Evolutionary conservation across 2,329 filamentous ascomycete species (phyloP).

Genomic region (Ilyonectria mors-panacis): DNA sequence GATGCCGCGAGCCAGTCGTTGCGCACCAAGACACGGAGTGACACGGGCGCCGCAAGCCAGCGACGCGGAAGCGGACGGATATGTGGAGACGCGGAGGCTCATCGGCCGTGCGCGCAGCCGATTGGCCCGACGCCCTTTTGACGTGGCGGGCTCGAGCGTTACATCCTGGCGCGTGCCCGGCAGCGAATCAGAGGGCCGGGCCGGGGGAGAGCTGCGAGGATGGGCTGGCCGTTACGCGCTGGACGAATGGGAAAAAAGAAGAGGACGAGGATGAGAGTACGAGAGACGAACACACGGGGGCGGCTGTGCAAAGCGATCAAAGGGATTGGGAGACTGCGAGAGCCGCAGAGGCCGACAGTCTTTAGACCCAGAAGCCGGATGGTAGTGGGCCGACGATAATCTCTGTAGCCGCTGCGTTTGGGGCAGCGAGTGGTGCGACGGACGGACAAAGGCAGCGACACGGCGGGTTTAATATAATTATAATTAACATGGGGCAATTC

Average conservation of each 20-base stretch:
- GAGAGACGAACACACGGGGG: constrained; percentile 27
- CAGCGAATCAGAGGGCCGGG: constrained; percentile 38
- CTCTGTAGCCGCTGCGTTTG: constrained; percentile 44
- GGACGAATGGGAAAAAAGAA: background rate
- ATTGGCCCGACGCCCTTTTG: constrained; percentile 29
- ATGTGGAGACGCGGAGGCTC: constrained; percentile 28
- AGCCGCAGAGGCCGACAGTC: constrained; percentile 30
- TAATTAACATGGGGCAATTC: constrained; percentile 20
- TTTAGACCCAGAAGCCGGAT: constrained; percentile 24
- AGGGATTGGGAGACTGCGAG: constrained; percentile 28
- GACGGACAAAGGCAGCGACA: constrained; percentile 9
- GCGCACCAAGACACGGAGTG: background rate
- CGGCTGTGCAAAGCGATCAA: constrained; percentile 18
- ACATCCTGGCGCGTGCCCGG: constrained; percentile 41
- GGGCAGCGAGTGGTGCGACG: constrained; percentile 39
- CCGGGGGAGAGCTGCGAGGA: background rate
- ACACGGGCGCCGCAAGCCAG: constrained; percentile 1
- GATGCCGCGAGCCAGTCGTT: constrained; percentile 30
- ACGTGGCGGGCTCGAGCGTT: constrained; percentile 27
- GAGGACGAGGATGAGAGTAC: background rate
- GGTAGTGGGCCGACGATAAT: constrained; percentile 43
- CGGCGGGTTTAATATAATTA: constrained; percentile 8
- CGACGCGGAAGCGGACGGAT: constrained; percentile 23
- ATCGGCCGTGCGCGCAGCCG: constrained; percentile 17
- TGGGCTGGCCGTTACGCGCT: constrained; percentile 13